Base-by-base conservation (phyloP, 2,329 filamentous ascomycete genomes). In the Zelopaecilomyces penicillatus region DNA sequence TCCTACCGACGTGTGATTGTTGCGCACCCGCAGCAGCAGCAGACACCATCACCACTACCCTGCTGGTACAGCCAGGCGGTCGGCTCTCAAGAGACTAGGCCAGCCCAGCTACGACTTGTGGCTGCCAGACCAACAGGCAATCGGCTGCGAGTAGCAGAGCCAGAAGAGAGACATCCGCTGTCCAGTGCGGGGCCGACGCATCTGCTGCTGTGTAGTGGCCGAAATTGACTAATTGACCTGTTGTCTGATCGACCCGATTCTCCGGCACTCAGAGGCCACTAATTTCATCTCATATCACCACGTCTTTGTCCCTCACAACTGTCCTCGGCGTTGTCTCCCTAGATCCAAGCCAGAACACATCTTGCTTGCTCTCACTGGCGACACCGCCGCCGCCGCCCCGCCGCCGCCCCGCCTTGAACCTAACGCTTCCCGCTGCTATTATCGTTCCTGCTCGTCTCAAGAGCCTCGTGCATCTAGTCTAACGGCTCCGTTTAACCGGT, bases 81-180 rank as follows among this genome's bases (percentile, higher is more conserved):
- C 45, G 43, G 40, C 19, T 19, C 19, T 19, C 19, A 19, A 19
- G 19, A 12, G 36, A 40, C 46, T 41, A 48, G 40, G 26, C 19
- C n/a, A 41, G 30, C 39, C 35, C 43, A 39, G 42, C 37, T 43
- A 43, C 41, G 41, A 41, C 37, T 33, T 28, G 35, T 37, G 42
- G 46, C 45, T 38, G 46, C 38, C 46, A 42, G 46, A 35, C 46
- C 46, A 48, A 42, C 43, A 48, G 35, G 37, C 37, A 10, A 47
- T 33, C 46, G 40, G 43, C 50, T 41, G 45, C 52, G 51, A 54
- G 53, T 52, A 50, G 49, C 35, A 53, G 50, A 43, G 42, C 51
- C 43, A 47, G 45, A 48, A 49, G 42, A 54, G 47, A 55, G 51
- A 54, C 53, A 55, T 47, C 44, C 41, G 36, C 44, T 40, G 47